Conservation (phyloP, 352 stramenopile genomes). For the Phytophthora litchii region DNA sequence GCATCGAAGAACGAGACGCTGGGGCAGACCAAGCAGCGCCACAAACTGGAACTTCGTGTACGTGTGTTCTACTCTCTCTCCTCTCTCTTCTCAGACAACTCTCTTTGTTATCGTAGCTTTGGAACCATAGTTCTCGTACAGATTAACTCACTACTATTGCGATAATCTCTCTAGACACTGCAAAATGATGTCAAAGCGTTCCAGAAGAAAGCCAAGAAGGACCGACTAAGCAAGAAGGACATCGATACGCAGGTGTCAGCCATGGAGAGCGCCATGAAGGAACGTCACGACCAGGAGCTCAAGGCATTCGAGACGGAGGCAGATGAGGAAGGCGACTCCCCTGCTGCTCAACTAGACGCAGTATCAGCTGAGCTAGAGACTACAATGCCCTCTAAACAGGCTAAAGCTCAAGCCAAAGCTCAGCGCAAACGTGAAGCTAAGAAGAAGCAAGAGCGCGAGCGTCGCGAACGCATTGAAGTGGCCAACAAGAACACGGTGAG, state of each 20-base stretch:
- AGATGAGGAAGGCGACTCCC: not conserved
- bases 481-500: constrained; percentile 82
- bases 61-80: constrained; percentile 18
- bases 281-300: constrained; percentile 64
- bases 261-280: constrained; percentile 66
- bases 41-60: constrained; percentile 87
- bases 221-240: constrained; percentile 80
- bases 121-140: not conserved
- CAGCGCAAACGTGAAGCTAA: constrained; percentile 79
- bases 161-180: constrained; percentile 48
- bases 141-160: constrained; percentile 1
- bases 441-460: constrained; percentile 76
- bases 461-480: constrained; percentile 76
- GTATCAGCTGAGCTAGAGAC: constrained; percentile 1
- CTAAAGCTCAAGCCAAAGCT: constrained; percentile 78
- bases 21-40: constrained; percentile 85
- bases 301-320: constrained; percentile 31
- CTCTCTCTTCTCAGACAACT: not conserved
- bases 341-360: constrained; percentile 5
- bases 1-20: constrained; percentile 65
- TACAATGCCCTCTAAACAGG: constrained; percentile 32
- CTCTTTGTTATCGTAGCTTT: not conserved
- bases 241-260: constrained; percentile 55
- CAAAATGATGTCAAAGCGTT: constrained; percentile 82
- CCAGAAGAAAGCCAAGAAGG: constrained; percentile 89